A percentile compares a stretch with the other conserved stretches of the same genome.
These are phyloP conservation scores for Boletus albobrunnescens DNA, from an alignment of 1,284 basidiomycete species.

Conservation along the genomic window DNA sequence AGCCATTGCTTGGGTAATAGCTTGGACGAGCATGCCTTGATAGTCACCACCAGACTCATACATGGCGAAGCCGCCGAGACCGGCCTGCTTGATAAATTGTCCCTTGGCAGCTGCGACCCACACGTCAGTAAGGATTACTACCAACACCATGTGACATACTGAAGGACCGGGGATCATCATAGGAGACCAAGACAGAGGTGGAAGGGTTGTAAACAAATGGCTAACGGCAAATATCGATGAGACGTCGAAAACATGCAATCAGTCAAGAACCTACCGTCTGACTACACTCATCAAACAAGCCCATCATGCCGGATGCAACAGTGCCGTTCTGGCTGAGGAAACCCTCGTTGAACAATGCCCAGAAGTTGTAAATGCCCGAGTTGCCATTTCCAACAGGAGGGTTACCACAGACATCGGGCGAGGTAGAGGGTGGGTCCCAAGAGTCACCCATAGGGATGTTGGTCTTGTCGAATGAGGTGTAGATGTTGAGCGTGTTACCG, in stretches of 20 bases:
- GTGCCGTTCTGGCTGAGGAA: constrained; percentile 54
- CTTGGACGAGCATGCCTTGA: constrained; percentile 51
- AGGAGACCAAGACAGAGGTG: constrained; percentile 55
- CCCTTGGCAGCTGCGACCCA: constrained; percentile 47
- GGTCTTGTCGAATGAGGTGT: constrained; percentile 47
- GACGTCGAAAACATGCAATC: neutral
- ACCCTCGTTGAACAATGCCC: constrained; percentile 52
- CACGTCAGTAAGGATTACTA: neutral
- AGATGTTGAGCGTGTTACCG: constrained; percentile 38
- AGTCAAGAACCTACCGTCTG: constrained; percentile 55
- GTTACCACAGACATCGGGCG: constrained; percentile 54
- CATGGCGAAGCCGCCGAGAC: constrained; percentile 59
- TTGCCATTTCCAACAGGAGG: constrained; percentile 33
- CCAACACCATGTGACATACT: constrained; percentile 18
- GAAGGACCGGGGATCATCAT: constrained; percentile 57
- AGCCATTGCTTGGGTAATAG: constrained; percentile 40
- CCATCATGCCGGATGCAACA: constrained; percentile 44
- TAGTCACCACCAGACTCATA: constrained; percentile 64
- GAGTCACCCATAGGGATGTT: constrained; percentile 50
- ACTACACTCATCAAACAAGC: constrained; percentile 58
- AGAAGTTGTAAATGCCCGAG: constrained; percentile 51
- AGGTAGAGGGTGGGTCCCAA: constrained; percentile 46
- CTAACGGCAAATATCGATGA: constrained; percentile 34
- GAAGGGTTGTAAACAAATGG: constrained; percentile 59
- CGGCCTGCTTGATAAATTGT: constrained; percentile 46